Evolutionary conservation across 192 early-diverging fungal genomes (phyloP), one percentile per base, ranked within the genome.

Genomic region (Coemansia sp.): DNA sequence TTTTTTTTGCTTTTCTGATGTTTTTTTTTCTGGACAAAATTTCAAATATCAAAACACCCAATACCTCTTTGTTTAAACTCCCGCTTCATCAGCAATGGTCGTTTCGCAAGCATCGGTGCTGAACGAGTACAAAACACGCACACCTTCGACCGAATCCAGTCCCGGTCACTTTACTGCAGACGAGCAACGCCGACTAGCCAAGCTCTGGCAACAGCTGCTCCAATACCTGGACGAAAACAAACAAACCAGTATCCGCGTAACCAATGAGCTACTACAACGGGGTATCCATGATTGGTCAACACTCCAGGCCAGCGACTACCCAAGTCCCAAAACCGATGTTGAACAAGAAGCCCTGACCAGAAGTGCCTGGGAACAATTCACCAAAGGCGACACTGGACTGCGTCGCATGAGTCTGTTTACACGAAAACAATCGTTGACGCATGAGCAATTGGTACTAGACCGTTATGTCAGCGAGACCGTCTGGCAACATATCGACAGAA

Each of bases 401-500:
- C 69, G 67, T 25, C 69, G 60, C 54, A 42, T 72, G 2, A 48
- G 66, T 1, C 38, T 75, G 0, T n/a, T 48, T 10, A 42, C 42
- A 3, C 66, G 48, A 45, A 70, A 63, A 32, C 49, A 61, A 38
- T 38, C 68, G 18, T 59, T 64, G 16, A 66, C 32, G 14, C 63
- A 28, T 14, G 64, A 79, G 34, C 56, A 60, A 52, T 60, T 63
- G 29, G 45, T 59, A 2, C 58, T 79, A 4, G 76, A 79, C 34
- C 60, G 77, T 8, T 56, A 72, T 32, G 77, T 80, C 4, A 68
- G 63, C 48, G 77, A 80, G 59, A 80, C 77, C 28, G 71, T 69
- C 5, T 72, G 73, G 52, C 68, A 80, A 60, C 67, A 71, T 22
- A 25, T 74, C 2, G 50, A 80, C 45, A 69, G 77, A 6, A 51